Base-by-base conservation (phyloP, 1,284 basidiomycete species). In the Ganoderma boninense region DNA sequence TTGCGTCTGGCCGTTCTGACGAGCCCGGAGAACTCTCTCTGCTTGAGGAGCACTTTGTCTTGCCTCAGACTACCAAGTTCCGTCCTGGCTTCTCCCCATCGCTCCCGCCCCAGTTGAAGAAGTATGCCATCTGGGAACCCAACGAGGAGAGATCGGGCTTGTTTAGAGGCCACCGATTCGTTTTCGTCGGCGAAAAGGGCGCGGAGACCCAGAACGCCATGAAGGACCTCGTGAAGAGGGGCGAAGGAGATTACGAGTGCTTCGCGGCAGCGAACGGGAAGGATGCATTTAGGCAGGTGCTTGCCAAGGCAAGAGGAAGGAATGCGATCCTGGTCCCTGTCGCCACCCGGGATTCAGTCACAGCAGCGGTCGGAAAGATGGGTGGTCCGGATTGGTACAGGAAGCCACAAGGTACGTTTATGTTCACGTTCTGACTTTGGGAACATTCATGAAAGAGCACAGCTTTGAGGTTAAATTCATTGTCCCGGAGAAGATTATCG, bases 71-170 rank as follows among this genome's bases (percentile, higher is more conserved):
- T 42, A 82, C 81, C 72, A 90, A 90, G 77, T 90, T 84, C 77
- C 85, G 87, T 14, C 92, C 92, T 0, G 69, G 78, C 0, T 91
- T 90, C 71, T 84, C 87, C 3, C 79, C 87, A 0, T 79, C 83
- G 1, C 80, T 93, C 0, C 78, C 84, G 0, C 66, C 84, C 0
- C 73, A 82, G 2, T 82, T 90, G 52, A 89, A 89, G 77, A 82
- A 79, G 0, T 82, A 86, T 75, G 84, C 82, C 26, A 79, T 87
- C 2, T 94, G 92, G 92, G 87, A 90, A 69, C 87, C 88, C 0
- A 89, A 89, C 68, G 89, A 90, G 75, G 87, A 84, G 67, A 84
- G 92, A 16, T 71, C 86, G 13, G 82, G 84, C 60, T 81, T 94
- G 72, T 83, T 94, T 29, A 77, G 80, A 7, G 79, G 79, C 0